Percentiles rank a stretch among this genome's conserved stretches.
Evolutionary conservation across 345 rosid genomes (phyloP).

Genomic region (Diplotaxis tenuifolia): DNA sequence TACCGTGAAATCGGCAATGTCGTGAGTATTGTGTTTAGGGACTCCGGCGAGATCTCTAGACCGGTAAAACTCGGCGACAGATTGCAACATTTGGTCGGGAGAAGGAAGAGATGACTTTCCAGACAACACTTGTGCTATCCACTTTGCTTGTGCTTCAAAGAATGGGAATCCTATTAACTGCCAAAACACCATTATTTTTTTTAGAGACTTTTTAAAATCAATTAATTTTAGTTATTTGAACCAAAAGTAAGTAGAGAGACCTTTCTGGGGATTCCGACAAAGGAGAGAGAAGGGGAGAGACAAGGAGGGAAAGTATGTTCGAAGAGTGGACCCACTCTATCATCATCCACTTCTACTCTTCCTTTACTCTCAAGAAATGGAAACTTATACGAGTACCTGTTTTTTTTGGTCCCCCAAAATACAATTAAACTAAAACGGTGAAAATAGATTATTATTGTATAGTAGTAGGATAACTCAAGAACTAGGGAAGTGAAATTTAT

Average conservation of each 20-base stretch:
- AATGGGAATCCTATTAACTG: constrained; percentile 92
- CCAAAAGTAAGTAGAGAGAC: constrained; percentile 32
- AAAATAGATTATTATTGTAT: not conserved
- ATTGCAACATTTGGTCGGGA: constrained; percentile 70
- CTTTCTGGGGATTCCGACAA: constrained; percentile 88
- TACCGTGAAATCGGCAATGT: constrained; percentile 69
- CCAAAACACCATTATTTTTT: not conserved
- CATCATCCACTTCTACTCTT: constrained; percentile 76
- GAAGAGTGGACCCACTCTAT: constrained; percentile 88
- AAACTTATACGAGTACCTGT: constrained; percentile 78
- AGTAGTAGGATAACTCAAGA: constrained; percentile 1
- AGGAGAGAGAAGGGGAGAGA: constrained; percentile 87
- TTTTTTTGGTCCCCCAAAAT: not conserved
- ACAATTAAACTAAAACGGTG: not conserved
- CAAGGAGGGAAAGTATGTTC: constrained; percentile 96
- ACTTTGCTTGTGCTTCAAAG: constrained; percentile 92
- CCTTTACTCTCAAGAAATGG: constrained; percentile 99
- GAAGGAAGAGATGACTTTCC: constrained; percentile 76
- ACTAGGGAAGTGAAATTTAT: constrained; percentile 9
- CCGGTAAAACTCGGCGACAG: constrained; percentile 58
- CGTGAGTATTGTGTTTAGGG: constrained; percentile 79
- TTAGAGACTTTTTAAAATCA: not conserved
- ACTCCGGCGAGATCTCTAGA: constrained; percentile 64
- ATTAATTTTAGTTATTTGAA: not conserved
- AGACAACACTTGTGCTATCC: constrained; percentile 81